Conservation (phyloP, 305 asterid genomes). For the Fraxinus sp. region DNA sequence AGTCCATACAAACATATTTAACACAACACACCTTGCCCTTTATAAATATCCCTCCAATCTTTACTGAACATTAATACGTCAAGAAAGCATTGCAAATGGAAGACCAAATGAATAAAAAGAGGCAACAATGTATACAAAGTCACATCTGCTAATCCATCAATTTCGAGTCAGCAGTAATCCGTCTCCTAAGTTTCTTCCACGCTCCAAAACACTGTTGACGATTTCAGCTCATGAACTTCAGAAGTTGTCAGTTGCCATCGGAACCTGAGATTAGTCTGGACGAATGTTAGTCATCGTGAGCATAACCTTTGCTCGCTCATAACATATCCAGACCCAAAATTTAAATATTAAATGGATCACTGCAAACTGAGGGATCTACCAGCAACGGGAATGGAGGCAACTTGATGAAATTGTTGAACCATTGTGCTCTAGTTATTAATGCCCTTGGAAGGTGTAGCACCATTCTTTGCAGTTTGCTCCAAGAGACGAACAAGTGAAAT, state of each 20-base stretch:
- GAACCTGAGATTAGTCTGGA: constrained; percentile 28
- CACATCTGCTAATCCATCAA: constrained; percentile 13
- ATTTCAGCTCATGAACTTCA: constrained; percentile 13
- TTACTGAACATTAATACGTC: constrained; percentile 24
- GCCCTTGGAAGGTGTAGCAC: constrained; percentile 30
- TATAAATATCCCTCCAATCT: constrained; percentile 21
- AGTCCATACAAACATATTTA: neutral
- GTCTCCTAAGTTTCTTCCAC: neutral
- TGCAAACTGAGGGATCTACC: constrained; percentile 36
- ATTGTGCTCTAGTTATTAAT: constrained; percentile 25
- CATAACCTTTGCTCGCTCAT: constrained; percentile 41
- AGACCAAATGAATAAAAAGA: constrained; percentile 8
- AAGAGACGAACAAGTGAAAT: constrained; percentile 76
- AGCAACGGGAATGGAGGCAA: constrained; percentile 33
- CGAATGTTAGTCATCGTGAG: constrained; percentile 55
- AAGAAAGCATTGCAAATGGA: constrained; percentile 2
- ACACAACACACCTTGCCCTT: constrained; percentile 13
- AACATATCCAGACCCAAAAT: constrained; percentile 40
- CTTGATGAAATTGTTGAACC: constrained; percentile 40
- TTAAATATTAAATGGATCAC: constrained; percentile 12
- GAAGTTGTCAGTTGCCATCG: neutral
- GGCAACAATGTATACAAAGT: constrained; percentile 2
- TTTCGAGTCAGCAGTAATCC: neutral
- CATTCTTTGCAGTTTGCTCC: constrained; percentile 63
- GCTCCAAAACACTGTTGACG: neutral